phyloP scores from a whole-genome alignment of 1,284 basidiomycete species.

The Leucocoprinus gongylophorus region DNA sequence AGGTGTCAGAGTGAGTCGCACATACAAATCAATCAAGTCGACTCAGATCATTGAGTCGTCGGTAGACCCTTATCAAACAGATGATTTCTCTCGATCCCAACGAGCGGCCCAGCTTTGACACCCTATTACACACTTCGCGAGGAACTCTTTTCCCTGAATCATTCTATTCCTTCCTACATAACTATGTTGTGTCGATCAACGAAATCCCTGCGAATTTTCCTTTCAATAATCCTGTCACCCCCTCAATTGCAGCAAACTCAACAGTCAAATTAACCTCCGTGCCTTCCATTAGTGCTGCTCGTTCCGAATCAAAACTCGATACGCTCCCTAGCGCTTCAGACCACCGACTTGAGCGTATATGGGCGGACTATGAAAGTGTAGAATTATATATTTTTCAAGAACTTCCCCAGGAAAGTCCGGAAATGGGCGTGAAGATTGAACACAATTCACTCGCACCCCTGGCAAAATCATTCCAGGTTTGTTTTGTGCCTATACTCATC shows the following conservation, averaged over 20 bases:
- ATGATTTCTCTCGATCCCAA: constrained; percentile 85
- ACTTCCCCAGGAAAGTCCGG: constrained; percentile 33
- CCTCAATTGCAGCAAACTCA: constrained; percentile 15
- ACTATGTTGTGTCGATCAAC: constrained; percentile 78
- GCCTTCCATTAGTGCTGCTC: constrained; percentile 20
- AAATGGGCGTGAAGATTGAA: constrained; percentile 50
- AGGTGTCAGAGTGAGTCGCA: constrained; percentile 63
- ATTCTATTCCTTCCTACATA: constrained; percentile 92
- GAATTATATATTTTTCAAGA: constrained; percentile 61
- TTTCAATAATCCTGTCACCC: constrained; percentile 24
- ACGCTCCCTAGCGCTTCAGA: constrained; percentile 71
- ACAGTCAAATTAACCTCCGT: constrained; percentile 23
- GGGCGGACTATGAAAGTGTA: constrained; percentile 76
- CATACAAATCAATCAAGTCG: neutral
- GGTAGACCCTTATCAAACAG: constrained; percentile 75
- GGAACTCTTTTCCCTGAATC: constrained; percentile 83
- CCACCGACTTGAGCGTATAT: constrained; percentile 67
- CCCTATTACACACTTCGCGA: constrained; percentile 71
- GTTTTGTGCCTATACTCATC: constrained; percentile 16
- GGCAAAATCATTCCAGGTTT: constrained; percentile 58
- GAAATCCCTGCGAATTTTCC: constrained; percentile 50
- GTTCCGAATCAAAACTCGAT: constrained; percentile 21
- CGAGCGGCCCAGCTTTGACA: constrained; percentile 77
- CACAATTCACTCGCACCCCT: constrained; percentile 33
- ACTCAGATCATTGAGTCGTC: constrained; percentile 23